phyloP scores from a whole-genome alignment of 2,329 filamentous ascomycete species.

The Fusarium camptoceras region DNA sequence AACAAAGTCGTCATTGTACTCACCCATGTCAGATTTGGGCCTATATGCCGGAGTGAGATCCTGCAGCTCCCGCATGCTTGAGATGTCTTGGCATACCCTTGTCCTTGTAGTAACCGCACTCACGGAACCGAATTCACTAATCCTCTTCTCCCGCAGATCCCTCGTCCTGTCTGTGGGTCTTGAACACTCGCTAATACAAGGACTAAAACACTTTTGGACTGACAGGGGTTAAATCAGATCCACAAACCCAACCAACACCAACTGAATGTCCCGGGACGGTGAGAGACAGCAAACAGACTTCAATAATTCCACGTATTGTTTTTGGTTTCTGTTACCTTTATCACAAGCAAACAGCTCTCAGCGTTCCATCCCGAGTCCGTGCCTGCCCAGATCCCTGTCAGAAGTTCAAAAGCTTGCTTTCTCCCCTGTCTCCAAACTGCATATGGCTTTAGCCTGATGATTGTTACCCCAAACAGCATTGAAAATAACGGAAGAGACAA shows the following conservation, averaged over 20 bases:
- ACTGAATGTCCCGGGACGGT: too few species aligned
- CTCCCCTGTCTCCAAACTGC: slow-evolving; percentile 5
- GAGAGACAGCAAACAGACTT: neutral
- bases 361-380: neutral
- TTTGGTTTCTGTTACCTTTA: neutral
- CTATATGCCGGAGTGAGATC: slow-evolving; percentile 37
- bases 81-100: slow-evolving; percentile 35
- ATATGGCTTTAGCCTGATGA: slow-evolving; percentile 26
- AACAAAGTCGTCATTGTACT: neutral
- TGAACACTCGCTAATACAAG: too few species aligned
- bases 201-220: neutral
- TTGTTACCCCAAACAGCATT: neutral
- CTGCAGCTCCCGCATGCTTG: slow-evolving; percentile 36
- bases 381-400: neutral
- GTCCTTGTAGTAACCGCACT: slow-evolving; percentile 34
- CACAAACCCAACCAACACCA: slow-evolving; percentile 4
- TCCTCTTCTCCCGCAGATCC: slow-evolving; percentile 13
- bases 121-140: slow-evolving; percentile 22
- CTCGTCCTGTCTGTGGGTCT: slow-evolving; percentile 27
- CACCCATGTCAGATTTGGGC: slow-evolving; percentile 27
- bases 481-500: neutral
- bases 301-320: slow-evolving; percentile 13
- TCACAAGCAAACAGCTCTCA: neutral
- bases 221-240: slow-evolving; percentile 15
- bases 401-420: neutral